Conservation (phyloP, 345 rosid genomes). For the Pistacia atlantica region DNA sequence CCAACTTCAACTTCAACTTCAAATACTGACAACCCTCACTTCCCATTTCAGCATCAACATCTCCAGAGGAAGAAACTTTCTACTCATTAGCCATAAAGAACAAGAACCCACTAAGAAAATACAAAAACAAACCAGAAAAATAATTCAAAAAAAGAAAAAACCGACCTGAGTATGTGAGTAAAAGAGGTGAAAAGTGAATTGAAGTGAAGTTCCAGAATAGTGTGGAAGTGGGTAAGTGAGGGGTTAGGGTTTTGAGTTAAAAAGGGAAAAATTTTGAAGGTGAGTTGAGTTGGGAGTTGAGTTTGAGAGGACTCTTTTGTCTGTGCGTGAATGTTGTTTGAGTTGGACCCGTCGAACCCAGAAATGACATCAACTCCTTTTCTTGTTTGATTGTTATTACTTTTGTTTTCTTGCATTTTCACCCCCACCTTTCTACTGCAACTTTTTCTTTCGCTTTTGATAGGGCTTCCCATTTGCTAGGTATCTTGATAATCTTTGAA, state of each 20-base stretch:
- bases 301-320: neutral
- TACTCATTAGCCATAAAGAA: neutral
- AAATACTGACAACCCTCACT: neutral
- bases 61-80: neutral
- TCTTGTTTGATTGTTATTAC: neutral
- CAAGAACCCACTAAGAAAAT: neutral
- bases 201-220: neutral
- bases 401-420: neutral
- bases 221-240: neutral
- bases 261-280: neutral
- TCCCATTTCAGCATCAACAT: neutral
- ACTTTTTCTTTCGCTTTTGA: no score
- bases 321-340: neutral
- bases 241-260: constrained; percentile 6
- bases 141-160: neutral
- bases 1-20: constrained; percentile 12
- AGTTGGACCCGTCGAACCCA: constrained; percentile 11
- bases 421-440: neutral
- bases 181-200: neutral
- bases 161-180: constrained; percentile 7
- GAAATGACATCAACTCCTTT: neutral
- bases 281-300: neutral
- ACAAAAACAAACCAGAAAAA: neutral
- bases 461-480: no score
- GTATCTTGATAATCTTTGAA: no score